Evolutionary conservation across 2,329 filamentous ascomycete species (phyloP).

Genomic region (Aspergillus vadensis): DNA sequence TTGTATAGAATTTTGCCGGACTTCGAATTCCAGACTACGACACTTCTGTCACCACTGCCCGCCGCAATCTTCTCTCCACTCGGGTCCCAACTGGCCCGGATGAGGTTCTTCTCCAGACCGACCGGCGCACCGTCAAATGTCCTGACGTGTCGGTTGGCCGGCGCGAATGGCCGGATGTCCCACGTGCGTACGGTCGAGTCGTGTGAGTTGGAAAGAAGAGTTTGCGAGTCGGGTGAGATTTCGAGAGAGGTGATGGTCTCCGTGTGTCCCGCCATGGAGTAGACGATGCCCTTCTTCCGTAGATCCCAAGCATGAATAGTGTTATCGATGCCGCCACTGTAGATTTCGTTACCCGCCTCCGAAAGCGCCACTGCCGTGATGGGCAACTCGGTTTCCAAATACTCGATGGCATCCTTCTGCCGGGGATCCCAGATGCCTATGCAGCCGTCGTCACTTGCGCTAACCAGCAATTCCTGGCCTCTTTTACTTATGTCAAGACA

Average conservation of each 20-base stretch:
- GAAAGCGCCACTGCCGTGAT: conserved; percentile 89
- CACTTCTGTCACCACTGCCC: conserved; percentile 86
- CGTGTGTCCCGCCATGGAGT: conserved; percentile 83
- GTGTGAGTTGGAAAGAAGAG: conserved; percentile 86
- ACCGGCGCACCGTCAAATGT: conserved; percentile 90
- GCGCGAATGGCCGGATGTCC: conserved; percentile 94
- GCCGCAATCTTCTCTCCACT: conserved; percentile 84
- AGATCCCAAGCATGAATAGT: conserved; percentile 97
- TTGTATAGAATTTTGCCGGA: conserved; percentile 93
- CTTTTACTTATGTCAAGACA: conserved; percentile 83
- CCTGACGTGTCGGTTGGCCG: conserved; percentile 77
- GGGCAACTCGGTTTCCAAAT: conserved; percentile 87
- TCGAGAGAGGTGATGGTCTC: conserved; percentile 89
- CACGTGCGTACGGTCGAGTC: conserved; percentile 93
- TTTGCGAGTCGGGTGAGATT: conserved; percentile 91
- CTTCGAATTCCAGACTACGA: conserved; percentile 85
- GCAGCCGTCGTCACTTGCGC: conserved; percentile 88
- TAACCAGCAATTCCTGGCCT: conserved; percentile 87
- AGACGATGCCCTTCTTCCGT: conserved; percentile 84
- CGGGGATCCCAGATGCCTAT: conserved; percentile 96
- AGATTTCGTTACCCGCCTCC: conserved; percentile 93
- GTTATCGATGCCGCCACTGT: conserved; percentile 93
- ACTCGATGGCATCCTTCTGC: conserved; percentile 82
- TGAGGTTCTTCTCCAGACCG: conserved; percentile 87
- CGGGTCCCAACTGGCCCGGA: conserved; percentile 85